These are phyloP conservation scores for Cordyceps farinosa DNA, from an alignment of 2,329 filamentous ascomycete genomes.

Conservation along the genomic window DNA sequence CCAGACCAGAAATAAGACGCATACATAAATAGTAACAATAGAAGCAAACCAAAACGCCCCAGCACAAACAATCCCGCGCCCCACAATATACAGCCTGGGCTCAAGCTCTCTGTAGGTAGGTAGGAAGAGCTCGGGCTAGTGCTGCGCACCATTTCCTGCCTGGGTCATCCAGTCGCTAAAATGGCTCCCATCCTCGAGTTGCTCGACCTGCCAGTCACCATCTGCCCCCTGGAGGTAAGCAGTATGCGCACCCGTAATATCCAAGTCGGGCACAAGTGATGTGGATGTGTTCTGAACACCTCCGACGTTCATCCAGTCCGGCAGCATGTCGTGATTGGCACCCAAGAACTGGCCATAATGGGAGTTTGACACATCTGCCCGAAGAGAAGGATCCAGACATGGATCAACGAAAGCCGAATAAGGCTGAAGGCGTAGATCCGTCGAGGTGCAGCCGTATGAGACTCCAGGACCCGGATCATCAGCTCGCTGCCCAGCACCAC, in stretches of 20 bases:
- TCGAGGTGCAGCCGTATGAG: background rate
- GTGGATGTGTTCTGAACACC: background rate
- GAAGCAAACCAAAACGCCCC: constrained; percentile 4
- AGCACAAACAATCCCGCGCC: constrained; percentile 9
- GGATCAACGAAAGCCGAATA: constrained; percentile 1
- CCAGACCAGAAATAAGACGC: background rate
- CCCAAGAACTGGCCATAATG: constrained; percentile 1
- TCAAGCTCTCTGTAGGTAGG: too few relatives aligned
- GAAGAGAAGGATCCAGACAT: constrained; percentile 7
- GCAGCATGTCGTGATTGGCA: background rate
- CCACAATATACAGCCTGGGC: background rate
- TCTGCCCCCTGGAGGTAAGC: constrained; percentile 32
- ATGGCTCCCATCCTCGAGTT: constrained; percentile 30
- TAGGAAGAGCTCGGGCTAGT: background rate
- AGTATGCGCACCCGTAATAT: constrained; percentile 23
- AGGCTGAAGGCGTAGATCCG: background rate
- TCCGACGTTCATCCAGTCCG: background rate
- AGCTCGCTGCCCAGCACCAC: background rate
- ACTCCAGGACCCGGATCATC: background rate
- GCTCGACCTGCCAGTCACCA: constrained; percentile 35
- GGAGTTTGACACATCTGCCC: background rate
- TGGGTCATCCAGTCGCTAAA: constrained; percentile 33
- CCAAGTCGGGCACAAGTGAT: constrained; percentile 20
- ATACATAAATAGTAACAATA: constrained; percentile 8
- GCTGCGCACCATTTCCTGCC: constrained; percentile 25